Evolutionary conservation across 345 rosid species (phyloP), one percentile per base, ranked within the genome.

Genomic region (Heritiera littoralis): DNA sequence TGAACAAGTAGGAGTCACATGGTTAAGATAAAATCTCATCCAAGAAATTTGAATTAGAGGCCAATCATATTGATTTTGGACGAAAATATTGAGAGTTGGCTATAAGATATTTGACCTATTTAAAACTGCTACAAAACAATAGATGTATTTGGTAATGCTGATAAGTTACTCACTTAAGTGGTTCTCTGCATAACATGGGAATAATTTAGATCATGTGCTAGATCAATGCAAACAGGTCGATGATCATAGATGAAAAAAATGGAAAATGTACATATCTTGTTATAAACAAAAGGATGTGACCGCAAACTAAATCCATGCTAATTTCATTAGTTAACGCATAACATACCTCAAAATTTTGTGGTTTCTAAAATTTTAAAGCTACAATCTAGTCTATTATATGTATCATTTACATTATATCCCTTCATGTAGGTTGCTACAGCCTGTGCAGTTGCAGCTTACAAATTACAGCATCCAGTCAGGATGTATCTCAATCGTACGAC

Each of bases 361-460:
- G 40, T 63, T 32, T 63, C 67, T 63, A 0, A 63, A 61, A 28
- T 28, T 30, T 20, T 59, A 61, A 61, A 30, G 35, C 40, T 52
- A 52, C 56, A 52, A 4, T 13, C 56, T 52, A 52, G 56, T 52
- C 56, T 52, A 13, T 11, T 51, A 13, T 11, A 40, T 14, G 18
- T 14, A 14, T 52, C 56, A 52, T 13, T 56, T 18, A 6, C 6
- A 0, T 18, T 56, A 17, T 56, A 56, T 56, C 2, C 9, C 11
- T 13, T 63, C 18, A 32, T 70, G 78, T 82, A 92, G 88, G 88
- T 91, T 73, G 92, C 98, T 56, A 80, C 97, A 60, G 93, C 95
- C 74, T 95, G 98, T 68, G 94, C 97, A 2, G 89, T 95, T 30
- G 95, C 97, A 41, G 93, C 95, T 4, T 79, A 85, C 77, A 90